Conservation (phyloP, 1,284 basidiomycete genomes). For the Ustilago curta region DNA sequence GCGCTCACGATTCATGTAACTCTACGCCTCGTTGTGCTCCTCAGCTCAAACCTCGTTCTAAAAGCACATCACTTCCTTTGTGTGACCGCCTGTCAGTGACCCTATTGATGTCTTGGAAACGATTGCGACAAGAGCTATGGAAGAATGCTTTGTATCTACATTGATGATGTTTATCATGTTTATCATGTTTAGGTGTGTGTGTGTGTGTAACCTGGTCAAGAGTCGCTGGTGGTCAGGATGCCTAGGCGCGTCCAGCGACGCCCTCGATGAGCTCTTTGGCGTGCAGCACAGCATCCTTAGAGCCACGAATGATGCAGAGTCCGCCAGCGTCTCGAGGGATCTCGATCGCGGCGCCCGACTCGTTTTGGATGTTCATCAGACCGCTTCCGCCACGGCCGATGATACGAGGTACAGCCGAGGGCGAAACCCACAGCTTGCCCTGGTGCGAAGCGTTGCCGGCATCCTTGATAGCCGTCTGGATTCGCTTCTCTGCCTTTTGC, state of each 20-base stretch:
- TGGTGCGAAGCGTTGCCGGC: slow-evolving; percentile 50
- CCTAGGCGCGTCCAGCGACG: slow-evolving; percentile 39
- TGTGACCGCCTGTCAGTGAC: too few relatives aligned
- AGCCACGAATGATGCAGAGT: slow-evolving; percentile 58
- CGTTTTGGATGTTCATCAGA: slow-evolving; percentile 54
- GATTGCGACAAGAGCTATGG: slow-evolving; percentile 12
- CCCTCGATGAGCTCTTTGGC: slow-evolving; percentile 56
- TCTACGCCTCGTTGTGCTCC: too few relatives aligned
- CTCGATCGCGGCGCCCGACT: slow-evolving; percentile 58
- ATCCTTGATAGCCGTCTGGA: slow-evolving; percentile 35
- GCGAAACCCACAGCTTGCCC: slow-evolving; percentile 53
- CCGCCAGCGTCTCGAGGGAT: slow-evolving; percentile 58
- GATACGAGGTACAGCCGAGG: slow-evolving; percentile 51
- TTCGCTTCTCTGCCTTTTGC: slow-evolving; percentile 48
- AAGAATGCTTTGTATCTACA: slow-evolving; percentile 24
- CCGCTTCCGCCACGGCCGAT: slow-evolving; percentile 57
- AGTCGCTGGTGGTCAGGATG: neutral
- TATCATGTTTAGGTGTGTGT: neutral
- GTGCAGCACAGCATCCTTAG: slow-evolving; percentile 54
- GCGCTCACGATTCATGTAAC: neutral
- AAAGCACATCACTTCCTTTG: too few relatives aligned
- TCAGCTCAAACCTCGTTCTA: too few relatives aligned
- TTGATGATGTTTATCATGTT: slow-evolving; percentile 4
- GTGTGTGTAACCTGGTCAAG: too few relatives aligned
- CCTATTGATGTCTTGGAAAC: neutral